A percentile compares a stretch with the other conserved stretches of the same genome.
Evolutionary conservation across 192 early-diverging fungal genomes (phyloP).

Genomic region (Mycoemilia scoparia): DNA sequence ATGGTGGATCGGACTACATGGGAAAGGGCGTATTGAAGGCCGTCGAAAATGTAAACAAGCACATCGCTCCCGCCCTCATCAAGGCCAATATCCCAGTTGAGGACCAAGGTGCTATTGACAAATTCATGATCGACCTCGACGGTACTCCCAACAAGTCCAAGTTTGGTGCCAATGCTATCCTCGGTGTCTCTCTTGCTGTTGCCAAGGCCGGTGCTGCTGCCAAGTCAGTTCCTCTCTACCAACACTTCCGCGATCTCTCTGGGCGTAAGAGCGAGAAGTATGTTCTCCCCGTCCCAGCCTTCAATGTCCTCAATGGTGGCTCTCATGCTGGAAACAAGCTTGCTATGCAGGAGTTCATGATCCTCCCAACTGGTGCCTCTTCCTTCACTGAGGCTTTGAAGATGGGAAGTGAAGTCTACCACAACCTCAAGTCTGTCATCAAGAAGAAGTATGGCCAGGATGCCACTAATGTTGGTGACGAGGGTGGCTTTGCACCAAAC

Average conservation of each 20-base stretch:
- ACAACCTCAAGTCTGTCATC: constrained; percentile 88
- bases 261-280: constrained; percentile 57
- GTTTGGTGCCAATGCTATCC: constrained; percentile 94
- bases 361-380: constrained; percentile 83
- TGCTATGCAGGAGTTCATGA: constrained; percentile 99
- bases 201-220: constrained; percentile 86
- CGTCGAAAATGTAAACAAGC: constrained; percentile 76
- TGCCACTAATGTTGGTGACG: constrained; percentile 98
- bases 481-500: constrained; percentile 98
- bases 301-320: constrained; percentile 99
- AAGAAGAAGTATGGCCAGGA: constrained; percentile 98
- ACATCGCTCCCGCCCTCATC: constrained; percentile 70
- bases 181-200: constrained; percentile 94
- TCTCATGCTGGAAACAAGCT: constrained; percentile 99
- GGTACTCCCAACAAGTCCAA: constrained; percentile 91
- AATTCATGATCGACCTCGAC: constrained; percentile 81
- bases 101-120: constrained; percentile 76
- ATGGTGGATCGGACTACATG: constrained; percentile 68
- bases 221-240: constrained; percentile 88
- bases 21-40: constrained; percentile 93
- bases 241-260: constrained; percentile 83
- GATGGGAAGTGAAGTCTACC: constrained; percentile 96
- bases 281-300: constrained; percentile 87
- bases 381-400: constrained; percentile 93
- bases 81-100: constrained; percentile 62